Base-by-base conservation (phyloP, 352 stramenopile species). In the Phytophthora cryptogea region DNA sequence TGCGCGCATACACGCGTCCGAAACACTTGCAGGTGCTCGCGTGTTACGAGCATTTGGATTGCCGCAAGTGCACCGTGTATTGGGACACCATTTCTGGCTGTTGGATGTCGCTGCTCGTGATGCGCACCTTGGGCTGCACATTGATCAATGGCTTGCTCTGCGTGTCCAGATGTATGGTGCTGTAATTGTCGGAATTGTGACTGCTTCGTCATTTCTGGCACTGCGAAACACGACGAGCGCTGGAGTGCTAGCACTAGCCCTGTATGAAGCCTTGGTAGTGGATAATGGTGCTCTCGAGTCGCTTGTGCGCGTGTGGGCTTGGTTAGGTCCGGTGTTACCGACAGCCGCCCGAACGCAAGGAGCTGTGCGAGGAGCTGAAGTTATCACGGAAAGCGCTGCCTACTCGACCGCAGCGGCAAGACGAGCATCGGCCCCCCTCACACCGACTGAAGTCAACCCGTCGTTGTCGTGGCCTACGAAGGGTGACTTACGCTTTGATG, bases 201-300 rank as follows among this genome's bases (percentile, higher is more conserved):
- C 47, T 64, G 72, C 39, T 54, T 76, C n/a, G 32, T 66, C 3
- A 57, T 74, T 56, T 55, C 69, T 86, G 14, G 27, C 60, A 8
- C 36, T 89, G 42, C 79, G 69, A 36, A 31, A 76, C 31, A 60
- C 59, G 3, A 47, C 89, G 37, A 84, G 70, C 16, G 70, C 87
- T 11, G 88, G 91, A 2, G 40, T 98, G n/a, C 72, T 92, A 17
- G 94, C 81, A 2, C 71, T 98, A 23, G 76, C 96, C 3, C 83
- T 99, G 40, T 90, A 95, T 52, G 98, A 97, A 84, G 80, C 76
- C 27, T 66, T 96, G 11, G 83, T 89, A 35, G 86, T 98, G 28
- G 94, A 94, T 57, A 71, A 79, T 35, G 88, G 97, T 11, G 66
- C 54, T 8, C 75, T 92, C 2, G 95, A 98, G 68, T 84, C 86